A percentile compares a stretch with the other conserved stretches of the same genome.
These are phyloP conservation scores for Helicostylum pulchrum DNA, from an alignment of 192 early-diverging fungal species.

Conservation along the genomic window DNA sequence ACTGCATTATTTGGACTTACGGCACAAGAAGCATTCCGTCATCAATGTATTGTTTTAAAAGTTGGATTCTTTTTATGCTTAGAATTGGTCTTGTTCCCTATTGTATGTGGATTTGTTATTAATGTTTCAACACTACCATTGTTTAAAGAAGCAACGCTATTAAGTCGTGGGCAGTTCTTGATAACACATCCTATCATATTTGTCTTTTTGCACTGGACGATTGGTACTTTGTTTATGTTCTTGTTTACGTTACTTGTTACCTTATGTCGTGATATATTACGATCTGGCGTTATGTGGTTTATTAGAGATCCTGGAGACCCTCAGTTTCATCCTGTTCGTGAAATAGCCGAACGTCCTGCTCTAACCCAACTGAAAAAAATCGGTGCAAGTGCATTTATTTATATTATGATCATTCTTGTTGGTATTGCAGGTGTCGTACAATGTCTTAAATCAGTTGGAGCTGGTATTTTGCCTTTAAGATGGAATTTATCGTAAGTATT, in stretches of 20 bases:
- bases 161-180: constrained; percentile 53
- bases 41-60: constrained; percentile 57
- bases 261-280: constrained; percentile 73
- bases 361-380: constrained; percentile 80
- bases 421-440: constrained; percentile 55
- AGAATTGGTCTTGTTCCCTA: constrained; percentile 85
- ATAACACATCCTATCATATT: constrained; percentile 55
- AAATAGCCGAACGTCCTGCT: constrained; percentile 80
- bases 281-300: constrained; percentile 96
- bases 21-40: constrained; percentile 31
- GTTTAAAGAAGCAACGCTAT: constrained; percentile 51
- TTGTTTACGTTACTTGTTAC: constrained; percentile 82
- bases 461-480: constrained; percentile 55
- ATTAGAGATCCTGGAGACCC: constrained; percentile 95
- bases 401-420: constrained; percentile 67
- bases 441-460: neutral
- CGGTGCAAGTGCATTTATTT: constrained; percentile 76
- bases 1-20: neutral
- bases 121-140: constrained; percentile 75
- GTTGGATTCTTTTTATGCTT: constrained; percentile 81
- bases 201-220: constrained; percentile 82
- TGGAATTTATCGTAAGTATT: constrained; percentile 60
- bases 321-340: constrained; percentile 87
- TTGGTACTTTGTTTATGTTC: constrained; percentile 91
- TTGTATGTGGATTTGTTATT: constrained; percentile 82